These are phyloP conservation scores for Russula abietina DNA, from an alignment of 768 basidiomycete genomes.

Conservation along the genomic window DNA sequence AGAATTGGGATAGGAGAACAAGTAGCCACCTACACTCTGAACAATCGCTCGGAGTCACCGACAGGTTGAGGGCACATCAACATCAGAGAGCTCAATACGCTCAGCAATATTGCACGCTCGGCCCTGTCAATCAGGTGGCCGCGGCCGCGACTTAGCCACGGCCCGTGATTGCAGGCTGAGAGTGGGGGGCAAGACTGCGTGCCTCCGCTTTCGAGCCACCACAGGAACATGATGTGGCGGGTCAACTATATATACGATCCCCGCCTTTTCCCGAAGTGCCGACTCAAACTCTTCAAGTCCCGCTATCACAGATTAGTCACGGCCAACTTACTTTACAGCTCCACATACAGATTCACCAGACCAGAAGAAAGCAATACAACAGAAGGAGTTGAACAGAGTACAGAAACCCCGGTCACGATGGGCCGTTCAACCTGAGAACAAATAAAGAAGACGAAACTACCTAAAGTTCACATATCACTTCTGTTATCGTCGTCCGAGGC, in stretches of 20 bases:
- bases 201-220: conserved; percentile 1
- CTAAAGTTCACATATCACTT: background rate
- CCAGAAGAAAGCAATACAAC: background rate
- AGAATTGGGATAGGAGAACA: background rate
- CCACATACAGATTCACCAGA: too few species aligned
- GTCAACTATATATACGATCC: background rate
- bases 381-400: background rate
- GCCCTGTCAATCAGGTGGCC: too few species aligned
- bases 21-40: conserved; percentile 17
- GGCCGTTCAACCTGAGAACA: background rate
- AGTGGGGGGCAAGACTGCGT: background rate
- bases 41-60: conserved; percentile 4
- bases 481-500: conserved; percentile 16
- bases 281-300: conserved; percentile 13
- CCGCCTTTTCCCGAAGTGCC: conserved; percentile 1
- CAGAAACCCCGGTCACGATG: too few species aligned
- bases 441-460: background rate
- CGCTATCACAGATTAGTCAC: conserved; percentile 1
- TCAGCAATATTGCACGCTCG: too few species aligned
- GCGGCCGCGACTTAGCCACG: too few species aligned
- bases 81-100: too few species aligned
- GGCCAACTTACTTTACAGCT: background rate
- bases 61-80: conserved; percentile 16
- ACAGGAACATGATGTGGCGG: background rate
- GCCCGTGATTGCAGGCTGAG: too few species aligned